Percentiles rank a stretch among this genome's conserved stretches.
Evolutionary conservation across 352 stramenopile genomes (phyloP).

Genomic region (Pythium biforme): DNA sequence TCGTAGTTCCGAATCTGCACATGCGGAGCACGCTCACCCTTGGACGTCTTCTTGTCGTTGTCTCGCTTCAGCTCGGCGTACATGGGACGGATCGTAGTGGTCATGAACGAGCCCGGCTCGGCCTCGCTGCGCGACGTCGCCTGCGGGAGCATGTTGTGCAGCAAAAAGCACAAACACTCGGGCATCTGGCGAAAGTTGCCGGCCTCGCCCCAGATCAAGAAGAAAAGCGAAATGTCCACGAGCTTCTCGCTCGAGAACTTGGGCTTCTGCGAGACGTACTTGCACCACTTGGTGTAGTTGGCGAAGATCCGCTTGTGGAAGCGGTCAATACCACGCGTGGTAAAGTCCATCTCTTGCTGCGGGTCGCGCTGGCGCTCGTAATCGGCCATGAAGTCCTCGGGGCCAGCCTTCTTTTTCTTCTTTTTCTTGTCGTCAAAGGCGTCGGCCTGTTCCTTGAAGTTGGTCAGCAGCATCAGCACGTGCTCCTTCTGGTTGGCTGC

Average conservation of each 20-base stretch:
- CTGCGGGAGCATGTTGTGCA: conserved; percentile 76
- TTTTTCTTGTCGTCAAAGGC: conserved; percentile 23
- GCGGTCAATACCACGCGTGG: conserved; percentile 72
- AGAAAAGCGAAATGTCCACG: conserved; percentile 80
- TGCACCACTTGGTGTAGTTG: conserved; percentile 90
- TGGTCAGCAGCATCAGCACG: conserved; percentile 42
- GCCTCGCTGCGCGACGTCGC: conserved; percentile 57
- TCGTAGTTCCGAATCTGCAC: conserved; percentile 85
- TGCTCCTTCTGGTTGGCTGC: conserved; percentile 43
- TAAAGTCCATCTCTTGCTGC: conserved; percentile 68
- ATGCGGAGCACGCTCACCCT: conserved; percentile 69
- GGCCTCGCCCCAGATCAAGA: conserved; percentile 84
- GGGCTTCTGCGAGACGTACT: conserved; percentile 81
- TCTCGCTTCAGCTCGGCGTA: conserved; percentile 82
- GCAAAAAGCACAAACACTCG: conserved; percentile 77
- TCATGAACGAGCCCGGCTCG: conserved; percentile 68
- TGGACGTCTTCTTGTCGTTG: conserved; percentile 87
- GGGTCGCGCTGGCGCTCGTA: conserved; percentile 42
- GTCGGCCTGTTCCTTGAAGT: conserved; percentile 45
- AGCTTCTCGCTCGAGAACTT: conserved; percentile 75
- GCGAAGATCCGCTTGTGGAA: conserved; percentile 76
- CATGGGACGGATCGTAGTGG: conserved; percentile 79
- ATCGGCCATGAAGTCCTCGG: conserved; percentile 28
- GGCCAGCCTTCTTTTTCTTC: conserved; percentile 30
- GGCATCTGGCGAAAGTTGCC: conserved; percentile 83